A percentile compares a stretch with the other conserved stretches of the same genome.
These are phyloP conservation scores for Zalaria obscura DNA, from an alignment of 2,329 filamentous ascomycete species.

Conservation along the genomic window DNA sequence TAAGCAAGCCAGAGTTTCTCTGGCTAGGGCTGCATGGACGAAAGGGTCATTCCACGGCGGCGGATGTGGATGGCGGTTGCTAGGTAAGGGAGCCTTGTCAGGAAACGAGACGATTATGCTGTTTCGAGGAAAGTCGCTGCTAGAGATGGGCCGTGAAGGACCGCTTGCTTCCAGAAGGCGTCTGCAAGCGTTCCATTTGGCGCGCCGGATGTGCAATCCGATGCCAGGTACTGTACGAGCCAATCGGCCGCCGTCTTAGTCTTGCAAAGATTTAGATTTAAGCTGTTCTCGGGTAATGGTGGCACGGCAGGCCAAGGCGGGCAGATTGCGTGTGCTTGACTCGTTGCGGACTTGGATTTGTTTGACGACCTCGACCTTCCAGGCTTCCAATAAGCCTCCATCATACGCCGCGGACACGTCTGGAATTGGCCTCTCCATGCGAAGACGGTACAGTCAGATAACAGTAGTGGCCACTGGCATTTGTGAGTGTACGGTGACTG, in stretches of 20 bases:
- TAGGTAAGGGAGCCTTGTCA: slow-evolving; percentile 1
- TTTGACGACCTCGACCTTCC: background rate
- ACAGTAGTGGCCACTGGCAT: background rate
- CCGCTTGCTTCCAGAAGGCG: background rate
- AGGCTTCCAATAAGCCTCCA: background rate
- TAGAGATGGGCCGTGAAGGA: background rate
- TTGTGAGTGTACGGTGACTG: background rate
- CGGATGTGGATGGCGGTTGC: slow-evolving; percentile 2
- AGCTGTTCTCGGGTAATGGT: background rate
- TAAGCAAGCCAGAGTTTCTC: background rate
- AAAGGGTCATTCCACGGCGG: background rate
- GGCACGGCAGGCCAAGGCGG: background rate
- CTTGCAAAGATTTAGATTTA: background rate
- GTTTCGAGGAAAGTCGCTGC: background rate
- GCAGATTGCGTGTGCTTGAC: background rate
- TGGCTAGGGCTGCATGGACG: background rate
- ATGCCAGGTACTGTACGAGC: no score
- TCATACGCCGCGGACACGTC: background rate
- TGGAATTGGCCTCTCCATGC: background rate
- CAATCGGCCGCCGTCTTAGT: no score
- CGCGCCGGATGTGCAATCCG: no score
- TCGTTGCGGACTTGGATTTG: background rate
- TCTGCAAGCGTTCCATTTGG: background rate
- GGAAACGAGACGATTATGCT: slow-evolving; percentile 1
- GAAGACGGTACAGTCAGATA: background rate